A percentile compares a stretch with the other conserved stretches of the same genome.
Evolutionary conservation across 345 rosid genomes (phyloP).

Genomic region (Toxicodendron radicans): DNA sequence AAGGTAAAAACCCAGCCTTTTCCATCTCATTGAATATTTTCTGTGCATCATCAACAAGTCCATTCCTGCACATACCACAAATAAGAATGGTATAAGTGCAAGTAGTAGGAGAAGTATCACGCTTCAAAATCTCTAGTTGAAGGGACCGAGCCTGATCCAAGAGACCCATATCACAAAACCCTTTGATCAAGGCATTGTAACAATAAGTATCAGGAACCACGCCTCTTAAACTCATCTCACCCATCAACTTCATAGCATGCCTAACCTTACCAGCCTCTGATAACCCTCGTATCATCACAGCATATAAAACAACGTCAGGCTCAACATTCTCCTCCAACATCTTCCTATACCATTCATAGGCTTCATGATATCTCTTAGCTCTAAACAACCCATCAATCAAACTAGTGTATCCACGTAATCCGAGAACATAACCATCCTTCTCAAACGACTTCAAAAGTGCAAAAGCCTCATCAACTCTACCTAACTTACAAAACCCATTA

Average conservation of each 20-base stretch:
- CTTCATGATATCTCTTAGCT: constrained; percentile 55
- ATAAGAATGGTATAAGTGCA: constrained; percentile 76
- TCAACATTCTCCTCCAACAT: constrained; percentile 46
- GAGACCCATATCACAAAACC: constrained; percentile 64
- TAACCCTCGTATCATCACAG: constrained; percentile 67
- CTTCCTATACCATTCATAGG: constrained; percentile 46
- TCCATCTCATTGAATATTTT: constrained; percentile 76
- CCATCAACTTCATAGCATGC: constrained; percentile 54
- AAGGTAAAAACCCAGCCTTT: constrained; percentile 72
- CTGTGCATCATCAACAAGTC: constrained; percentile 65
- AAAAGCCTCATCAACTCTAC: constrained; percentile 64
- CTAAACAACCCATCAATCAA: constrained; percentile 66
- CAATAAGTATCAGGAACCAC: constrained; percentile 64
- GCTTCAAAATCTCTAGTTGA: constrained; percentile 63
- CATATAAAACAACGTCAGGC: constrained; percentile 67
- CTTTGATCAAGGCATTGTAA: constrained; percentile 86
- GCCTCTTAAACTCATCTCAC: constrained; percentile 68
- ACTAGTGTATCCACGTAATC: constrained; percentile 50
- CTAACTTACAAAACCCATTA: constrained; percentile 72
- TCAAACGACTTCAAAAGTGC: constrained; percentile 44
- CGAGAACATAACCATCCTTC: constrained; percentile 62
- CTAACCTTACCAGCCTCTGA: constrained; percentile 49
- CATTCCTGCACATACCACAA: constrained; percentile 77
- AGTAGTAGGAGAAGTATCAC: constrained; percentile 46
- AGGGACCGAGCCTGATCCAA: constrained; percentile 72